Percentiles rank a stretch among this genome's conserved stretches.
These are phyloP conservation scores for Acacia confusa DNA, from an alignment of 306 rosid genomes.

Conservation along the genomic window DNA sequence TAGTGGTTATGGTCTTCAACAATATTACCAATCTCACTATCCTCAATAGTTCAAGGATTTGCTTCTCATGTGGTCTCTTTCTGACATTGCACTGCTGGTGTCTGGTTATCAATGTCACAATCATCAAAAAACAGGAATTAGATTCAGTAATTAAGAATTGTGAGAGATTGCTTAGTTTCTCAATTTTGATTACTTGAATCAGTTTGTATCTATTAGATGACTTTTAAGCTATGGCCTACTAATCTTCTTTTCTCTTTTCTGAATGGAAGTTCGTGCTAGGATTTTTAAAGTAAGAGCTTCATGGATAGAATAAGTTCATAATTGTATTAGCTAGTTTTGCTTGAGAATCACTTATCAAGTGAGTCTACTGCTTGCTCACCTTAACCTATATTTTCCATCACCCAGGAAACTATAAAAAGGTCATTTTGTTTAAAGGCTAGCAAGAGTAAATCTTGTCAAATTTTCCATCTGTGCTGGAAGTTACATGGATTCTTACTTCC, in stretches of 20 bases:
- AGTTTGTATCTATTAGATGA: constrained; percentile 20
- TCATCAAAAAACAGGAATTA: constrained; percentile 32
- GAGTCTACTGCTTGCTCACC: neutral
- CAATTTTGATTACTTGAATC: constrained; percentile 32
- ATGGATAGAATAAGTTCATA: neutral
- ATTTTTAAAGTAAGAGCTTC: constrained; percentile 3
- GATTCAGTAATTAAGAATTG: constrained; percentile 36
- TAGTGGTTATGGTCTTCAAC: constrained; percentile 60
- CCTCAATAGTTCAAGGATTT: constrained; percentile 49
- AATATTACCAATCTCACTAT: constrained; percentile 52
- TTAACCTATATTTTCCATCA: neutral
- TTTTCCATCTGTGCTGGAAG: neutral
- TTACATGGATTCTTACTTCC: neutral
- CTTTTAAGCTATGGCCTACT: constrained; percentile 19
- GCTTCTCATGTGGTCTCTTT: constrained; percentile 32
- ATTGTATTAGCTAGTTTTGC: neutral
- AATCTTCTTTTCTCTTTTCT: constrained; percentile 23
- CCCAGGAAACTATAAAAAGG: neutral
- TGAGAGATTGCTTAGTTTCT: constrained; percentile 33
- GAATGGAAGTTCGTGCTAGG: neutral
- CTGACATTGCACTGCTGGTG: constrained; percentile 29
- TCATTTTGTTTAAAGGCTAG: neutral
- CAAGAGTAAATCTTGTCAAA: neutral
- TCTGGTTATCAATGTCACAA: constrained; percentile 7
- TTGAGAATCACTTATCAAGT: neutral